Percentiles rank a stretch among this genome's conserved stretches.
phyloP scores from a whole-genome alignment of 2,329 filamentous ascomycete genomes.

The Sporothrix sp. region DNA sequence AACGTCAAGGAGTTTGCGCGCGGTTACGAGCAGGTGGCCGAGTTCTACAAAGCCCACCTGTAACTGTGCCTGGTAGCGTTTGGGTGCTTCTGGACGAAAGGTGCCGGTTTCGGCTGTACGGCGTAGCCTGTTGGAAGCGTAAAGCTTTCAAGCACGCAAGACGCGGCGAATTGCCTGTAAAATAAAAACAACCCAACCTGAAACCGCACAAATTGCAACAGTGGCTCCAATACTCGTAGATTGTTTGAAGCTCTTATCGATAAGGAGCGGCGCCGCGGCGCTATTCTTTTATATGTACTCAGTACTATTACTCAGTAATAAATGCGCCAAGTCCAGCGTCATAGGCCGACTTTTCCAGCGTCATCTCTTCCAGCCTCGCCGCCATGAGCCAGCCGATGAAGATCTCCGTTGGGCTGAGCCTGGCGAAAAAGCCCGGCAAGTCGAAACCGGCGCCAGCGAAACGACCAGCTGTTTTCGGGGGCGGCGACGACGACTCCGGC shows the following conservation, averaged over 20 bases:
- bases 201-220: too few species aligned
- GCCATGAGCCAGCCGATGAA: conserved; percentile 12
- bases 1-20: conserved; percentile 38
- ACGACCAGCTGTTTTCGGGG: conserved; percentile 49
- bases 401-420: too few species aligned
- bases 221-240: too few species aligned
- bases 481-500: conserved; percentile 41
- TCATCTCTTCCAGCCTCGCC: background rate
- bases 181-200: too few species aligned
- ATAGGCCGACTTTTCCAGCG: background rate
- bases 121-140: too few species aligned
- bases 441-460: conserved; percentile 42
- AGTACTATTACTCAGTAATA: too few species aligned
- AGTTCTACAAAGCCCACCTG: conserved; percentile 35
- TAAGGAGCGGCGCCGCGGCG: too few species aligned
- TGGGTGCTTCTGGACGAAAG: conserved; percentile 16
- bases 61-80: conserved; percentile 9
- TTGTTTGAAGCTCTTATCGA: conserved; percentile 8
- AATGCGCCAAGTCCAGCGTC: too few species aligned
- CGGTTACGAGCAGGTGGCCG: conserved; percentile 36
- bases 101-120: conserved; percentile 20
- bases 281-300: too few species aligned
- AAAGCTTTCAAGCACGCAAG: too few species aligned
- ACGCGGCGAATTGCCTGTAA: too few species aligned
- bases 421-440: conserved; percentile 34